Conservation (phyloP, 2,329 filamentous ascomycete species). For the Pyricularia pennisetigena region DNA sequence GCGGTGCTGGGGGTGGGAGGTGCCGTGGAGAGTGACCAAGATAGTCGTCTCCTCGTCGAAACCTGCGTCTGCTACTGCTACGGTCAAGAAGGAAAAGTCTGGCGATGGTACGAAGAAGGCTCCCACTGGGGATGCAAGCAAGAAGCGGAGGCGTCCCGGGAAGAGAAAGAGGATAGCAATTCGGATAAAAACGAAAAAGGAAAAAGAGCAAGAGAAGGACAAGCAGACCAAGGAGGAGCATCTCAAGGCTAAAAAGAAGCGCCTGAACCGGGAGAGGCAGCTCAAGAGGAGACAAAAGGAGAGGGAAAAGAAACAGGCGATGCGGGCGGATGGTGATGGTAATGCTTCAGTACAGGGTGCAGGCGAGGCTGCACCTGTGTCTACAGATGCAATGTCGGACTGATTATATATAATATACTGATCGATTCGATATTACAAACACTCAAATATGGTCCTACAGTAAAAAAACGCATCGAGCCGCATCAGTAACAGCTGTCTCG, state of each 20-base stretch:
- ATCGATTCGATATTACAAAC: neutral
- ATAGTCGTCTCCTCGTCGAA: conserved; percentile 23
- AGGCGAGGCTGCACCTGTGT: neutral
- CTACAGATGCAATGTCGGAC: neutral
- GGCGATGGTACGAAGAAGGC: neutral
- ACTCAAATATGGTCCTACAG: too few species aligned
- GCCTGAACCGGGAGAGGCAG: conserved; percentile 50
- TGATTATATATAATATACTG: neutral
- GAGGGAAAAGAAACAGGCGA: conserved; percentile 37
- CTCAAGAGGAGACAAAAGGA: conserved; percentile 47
- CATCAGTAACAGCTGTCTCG: too few species aligned
- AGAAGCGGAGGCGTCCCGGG: conserved; percentile 36
- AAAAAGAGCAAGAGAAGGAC: conserved; percentile 30
- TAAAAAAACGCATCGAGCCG: too few species aligned
- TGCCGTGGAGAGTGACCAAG: conserved; percentile 47
- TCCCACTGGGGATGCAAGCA: conserved; percentile 6
- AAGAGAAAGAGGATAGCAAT: conserved; percentile 49
- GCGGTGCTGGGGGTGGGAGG: conserved; percentile 46
- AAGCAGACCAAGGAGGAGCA: conserved; percentile 43
- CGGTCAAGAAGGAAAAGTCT: neutral
- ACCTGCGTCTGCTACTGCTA: neutral
- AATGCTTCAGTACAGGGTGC: neutral
- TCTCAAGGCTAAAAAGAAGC: conserved; percentile 51
- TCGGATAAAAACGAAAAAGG: conserved; percentile 32
- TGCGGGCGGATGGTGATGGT: conserved; percentile 2